Percentiles rank a stretch among this genome's conserved stretches.
Conservation (phyloP, 805 yeast species). For the Candida railenensis region DNA sequence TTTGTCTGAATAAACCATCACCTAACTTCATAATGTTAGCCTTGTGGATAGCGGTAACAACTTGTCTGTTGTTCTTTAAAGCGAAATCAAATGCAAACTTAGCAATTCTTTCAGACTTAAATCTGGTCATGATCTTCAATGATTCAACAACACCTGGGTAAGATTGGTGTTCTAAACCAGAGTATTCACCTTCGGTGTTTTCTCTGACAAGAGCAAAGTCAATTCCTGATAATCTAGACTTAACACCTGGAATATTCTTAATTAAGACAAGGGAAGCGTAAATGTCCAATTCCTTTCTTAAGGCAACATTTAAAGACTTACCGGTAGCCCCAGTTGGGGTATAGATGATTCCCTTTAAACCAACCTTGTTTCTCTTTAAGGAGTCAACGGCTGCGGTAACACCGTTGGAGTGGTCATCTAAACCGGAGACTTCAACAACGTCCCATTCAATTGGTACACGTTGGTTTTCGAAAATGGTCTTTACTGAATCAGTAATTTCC, state of each 20-base stretch:
- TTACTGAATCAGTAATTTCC: slow-evolving; percentile 92
- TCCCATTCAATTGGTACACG: slow-evolving; percentile 97
- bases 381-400: slow-evolving; percentile 91
- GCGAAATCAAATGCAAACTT: slow-evolving; percentile 97
- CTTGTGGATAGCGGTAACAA: slow-evolving; percentile 96
- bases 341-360: slow-evolving; percentile 96
- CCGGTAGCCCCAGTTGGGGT: slow-evolving; percentile 99
- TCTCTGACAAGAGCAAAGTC: slow-evolving; percentile 97
- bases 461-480: slow-evolving; percentile 91
- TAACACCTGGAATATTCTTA: slow-evolving; percentile 87
- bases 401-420: slow-evolving; percentile 89
- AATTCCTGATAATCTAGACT: slow-evolving; percentile 86
- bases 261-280: slow-evolving; percentile 98
- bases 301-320: slow-evolving; percentile 93
- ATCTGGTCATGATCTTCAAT: slow-evolving; percentile 88
- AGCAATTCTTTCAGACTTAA: slow-evolving; percentile 95
- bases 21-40: slow-evolving; percentile 99
- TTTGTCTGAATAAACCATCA: slow-evolving; percentile 95
- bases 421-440: slow-evolving; percentile 93
- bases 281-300: slow-evolving; percentile 93
- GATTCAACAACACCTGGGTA: slow-evolving; percentile 98
- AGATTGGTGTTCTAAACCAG: slow-evolving; percentile 96
- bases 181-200: slow-evolving; percentile 99
- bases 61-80: slow-evolving; percentile 82
- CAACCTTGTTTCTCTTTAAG: slow-evolving; percentile 89